Conservation (phyloP, 2,329 filamentous ascomycete species). For the Stachybotrys chartarum region DNA sequence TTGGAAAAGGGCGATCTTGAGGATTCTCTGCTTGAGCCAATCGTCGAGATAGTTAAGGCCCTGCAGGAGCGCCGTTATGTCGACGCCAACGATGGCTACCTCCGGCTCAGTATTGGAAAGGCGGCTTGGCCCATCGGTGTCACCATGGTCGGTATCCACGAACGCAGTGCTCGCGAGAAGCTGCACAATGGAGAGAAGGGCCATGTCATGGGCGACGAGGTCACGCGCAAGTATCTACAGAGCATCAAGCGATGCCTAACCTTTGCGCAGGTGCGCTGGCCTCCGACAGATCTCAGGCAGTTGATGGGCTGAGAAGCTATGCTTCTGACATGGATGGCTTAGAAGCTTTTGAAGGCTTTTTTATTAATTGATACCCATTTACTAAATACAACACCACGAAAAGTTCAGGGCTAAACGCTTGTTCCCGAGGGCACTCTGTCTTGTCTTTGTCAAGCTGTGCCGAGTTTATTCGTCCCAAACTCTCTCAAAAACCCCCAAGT, state of each 20-base stretch:
- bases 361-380: not conserved
- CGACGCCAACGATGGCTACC: conserved; percentile 91
- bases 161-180: conserved; percentile 91
- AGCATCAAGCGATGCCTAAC: conserved; percentile 96
- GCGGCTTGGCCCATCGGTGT: conserved; percentile 98
- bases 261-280: conserved; percentile 95
- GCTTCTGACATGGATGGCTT: not conserved
- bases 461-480: not conserved
- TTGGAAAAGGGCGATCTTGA: conserved; percentile 78
- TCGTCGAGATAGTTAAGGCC: conserved; percentile 86
- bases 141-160: conserved; percentile 99
- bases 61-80: conserved; percentile 90
- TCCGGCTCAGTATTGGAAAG: conserved; percentile 89
- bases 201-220: conserved; percentile 95
- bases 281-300: conserved; percentile 84
- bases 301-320: conserved; percentile 63
- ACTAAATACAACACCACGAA: not conserved
- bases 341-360: conserved; percentile 1
- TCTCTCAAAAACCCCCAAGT: not conserved
- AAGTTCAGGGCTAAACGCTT: not conserved
- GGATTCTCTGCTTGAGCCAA: conserved; percentile 68
- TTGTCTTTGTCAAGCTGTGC: no score
- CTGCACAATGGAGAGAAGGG: conserved; percentile 81
- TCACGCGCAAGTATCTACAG: conserved; percentile 90
- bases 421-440: not conserved